Evolutionary conservation across 139 green algal genomes (phyloP), one percentile per base, ranked within the genome.

Genomic region (Coccomyxa sp.): DNA sequence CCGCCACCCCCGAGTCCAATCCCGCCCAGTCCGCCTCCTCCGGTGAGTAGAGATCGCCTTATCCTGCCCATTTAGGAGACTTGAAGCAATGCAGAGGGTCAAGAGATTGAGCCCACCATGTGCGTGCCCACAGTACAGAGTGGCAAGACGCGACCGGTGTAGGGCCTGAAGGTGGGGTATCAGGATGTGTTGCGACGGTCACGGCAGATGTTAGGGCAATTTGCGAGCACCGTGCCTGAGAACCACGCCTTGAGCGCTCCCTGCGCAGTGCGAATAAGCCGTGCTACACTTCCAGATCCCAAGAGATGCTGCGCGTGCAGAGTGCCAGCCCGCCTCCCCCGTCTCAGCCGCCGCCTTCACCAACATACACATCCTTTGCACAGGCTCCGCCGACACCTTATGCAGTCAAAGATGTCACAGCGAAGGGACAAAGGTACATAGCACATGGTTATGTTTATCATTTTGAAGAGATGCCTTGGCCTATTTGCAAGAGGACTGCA

Each of bases 241-340:
- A n/a, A n/a, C n/a, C n/a, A n/a, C 8, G 40, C 41, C 31, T 70
- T 50, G 41, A 44, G 74, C 31, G 36, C 68, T 35, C 68, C 40
- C 34, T 38, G 44, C 68, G 75, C 38, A 29, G 22, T n/a, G n/a
- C n/a, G n/a, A n/a, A n/a, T n/a, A n/a, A n/a, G n/a, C n/a, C n/a
- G n/a, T n/a, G n/a, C n/a, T n/a, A n/a, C n/a, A n/a, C n/a, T n/a
- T 2, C 55, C 33, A 73, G 36, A 79, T 79, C 35, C 73, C 70
- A 35, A 64, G 7, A 34, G n/a, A 18, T 44, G 75, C 54, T 33
- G 34, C 75, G 7, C 55, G 55, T n/a, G 27, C 55, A n/a, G n/a
- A 24, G 16, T 33, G 22, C 22, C 39, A 31, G 14, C n/a, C 55
- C 73, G 35, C 34, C 75, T 8, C 75, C 44, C 31, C 24, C 29